Evolutionary conservation across 2,329 filamentous ascomycete species (phyloP).

Genomic region (Sclerotiophoma versabilis): DNA sequence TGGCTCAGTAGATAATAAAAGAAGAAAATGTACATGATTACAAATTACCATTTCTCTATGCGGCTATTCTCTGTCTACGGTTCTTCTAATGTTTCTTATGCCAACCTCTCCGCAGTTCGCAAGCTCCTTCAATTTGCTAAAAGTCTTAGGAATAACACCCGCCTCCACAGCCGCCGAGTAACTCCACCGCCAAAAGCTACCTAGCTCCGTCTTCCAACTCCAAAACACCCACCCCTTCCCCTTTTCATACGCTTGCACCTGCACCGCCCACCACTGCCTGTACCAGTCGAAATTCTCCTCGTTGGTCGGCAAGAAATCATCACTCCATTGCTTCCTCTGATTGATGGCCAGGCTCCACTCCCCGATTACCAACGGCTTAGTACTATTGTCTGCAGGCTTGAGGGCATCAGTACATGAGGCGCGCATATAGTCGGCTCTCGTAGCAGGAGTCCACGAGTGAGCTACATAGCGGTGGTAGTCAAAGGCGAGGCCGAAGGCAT

Average conservation of each 20-base stretch:
- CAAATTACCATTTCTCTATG: neutral
- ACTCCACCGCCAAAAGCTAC: slow-evolving; percentile 59
- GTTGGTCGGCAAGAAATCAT: slow-evolving; percentile 51
- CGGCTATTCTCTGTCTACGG: too few species aligned
- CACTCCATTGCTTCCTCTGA: slow-evolving; percentile 56
- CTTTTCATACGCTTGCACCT: slow-evolving; percentile 63
- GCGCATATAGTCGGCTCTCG: slow-evolving; percentile 58
- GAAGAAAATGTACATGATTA: neutral
- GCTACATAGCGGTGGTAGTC: slow-evolving; percentile 67
- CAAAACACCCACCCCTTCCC: slow-evolving; percentile 66
- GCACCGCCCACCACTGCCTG: slow-evolving; percentile 63
- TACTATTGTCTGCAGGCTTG: slow-evolving; percentile 46
- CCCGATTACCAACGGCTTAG: slow-evolving; percentile 62
- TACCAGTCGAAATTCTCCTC: slow-evolving; percentile 59
- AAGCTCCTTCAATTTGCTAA: neutral
- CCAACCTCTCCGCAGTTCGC: neutral
- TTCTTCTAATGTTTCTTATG: neutral
- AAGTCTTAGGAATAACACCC: slow-evolving; percentile 6
- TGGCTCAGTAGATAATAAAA: slow-evolving; percentile 8
- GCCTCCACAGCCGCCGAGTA: slow-evolving; percentile 44
- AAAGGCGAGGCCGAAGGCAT: slow-evolving; percentile 55
- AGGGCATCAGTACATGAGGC: slow-evolving; percentile 58
- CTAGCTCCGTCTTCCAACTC: slow-evolving; percentile 63
- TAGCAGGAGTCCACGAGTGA: slow-evolving; percentile 49
- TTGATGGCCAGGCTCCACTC: slow-evolving; percentile 66